Percentiles rank a stretch among this genome's conserved stretches.
phyloP scores from a whole-genome alignment of 2,329 filamentous ascomycete genomes.

The Xenosphaeropsis pyriputrescens region DNA sequence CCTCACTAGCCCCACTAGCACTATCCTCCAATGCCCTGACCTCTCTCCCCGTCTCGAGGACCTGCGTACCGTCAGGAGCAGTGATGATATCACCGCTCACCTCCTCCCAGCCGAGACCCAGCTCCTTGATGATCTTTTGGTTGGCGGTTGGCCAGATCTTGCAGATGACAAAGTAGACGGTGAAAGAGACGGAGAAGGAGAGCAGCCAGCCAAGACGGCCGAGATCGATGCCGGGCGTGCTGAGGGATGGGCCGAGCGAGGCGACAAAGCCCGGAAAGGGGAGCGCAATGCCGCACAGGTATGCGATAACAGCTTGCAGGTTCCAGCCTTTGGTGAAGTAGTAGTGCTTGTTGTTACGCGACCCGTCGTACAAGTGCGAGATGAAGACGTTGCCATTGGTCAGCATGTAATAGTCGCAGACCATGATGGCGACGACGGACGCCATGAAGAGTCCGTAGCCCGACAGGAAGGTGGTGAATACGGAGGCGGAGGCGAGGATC shows the following conservation, averaged over 20 bases:
- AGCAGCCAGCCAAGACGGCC: constrained; percentile 21
- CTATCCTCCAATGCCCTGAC: no score
- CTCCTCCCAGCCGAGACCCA: constrained; percentile 16
- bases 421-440: constrained; percentile 20
- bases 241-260: constrained; percentile 18
- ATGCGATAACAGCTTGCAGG: constrained; percentile 20
- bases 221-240: constrained; percentile 15
- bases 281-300: constrained; percentile 18
- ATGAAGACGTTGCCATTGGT: constrained; percentile 21
- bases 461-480: constrained; percentile 48
- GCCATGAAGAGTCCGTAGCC: constrained; percentile 48
- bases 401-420: constrained; percentile 19
- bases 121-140: constrained; percentile 19
- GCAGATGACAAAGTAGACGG: constrained; percentile 20
- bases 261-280: constrained; percentile 21
- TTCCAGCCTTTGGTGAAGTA: constrained; percentile 20
- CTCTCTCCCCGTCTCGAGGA: constrained; percentile 7
- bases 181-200: constrained; percentile 17
- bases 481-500: constrained; percentile 40
- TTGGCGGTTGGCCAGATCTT: constrained; percentile 22
- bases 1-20: no score
- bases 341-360: constrained; percentile 17
- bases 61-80: constrained; percentile 12
- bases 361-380: constrained; percentile 18
- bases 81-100: constrained; percentile 7